phyloP scores from a whole-genome alignment of 306 rosid genomes.

The Casuarina cunninghamiana region DNA sequence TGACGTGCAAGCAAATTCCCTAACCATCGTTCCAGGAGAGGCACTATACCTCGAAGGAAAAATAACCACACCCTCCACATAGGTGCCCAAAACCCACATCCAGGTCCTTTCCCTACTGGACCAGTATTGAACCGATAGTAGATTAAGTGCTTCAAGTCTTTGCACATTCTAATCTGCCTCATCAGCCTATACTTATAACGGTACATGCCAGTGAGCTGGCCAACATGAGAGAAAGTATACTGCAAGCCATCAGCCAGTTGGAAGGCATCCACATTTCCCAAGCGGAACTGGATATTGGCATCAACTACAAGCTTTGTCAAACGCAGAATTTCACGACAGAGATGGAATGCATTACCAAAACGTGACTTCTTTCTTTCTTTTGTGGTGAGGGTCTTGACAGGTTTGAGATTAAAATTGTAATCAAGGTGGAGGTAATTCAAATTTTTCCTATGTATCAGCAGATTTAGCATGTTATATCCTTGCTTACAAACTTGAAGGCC shows the following conservation, averaged over 20 bases:
- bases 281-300: constrained; percentile 96
- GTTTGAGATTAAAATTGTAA: constrained; percentile 94
- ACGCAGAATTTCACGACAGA: constrained; percentile 95
- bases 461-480: constrained; percentile 97
- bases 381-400: constrained; percentile 93
- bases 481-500: constrained; percentile 99
- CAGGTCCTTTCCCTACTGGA: constrained; percentile 99
- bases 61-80: constrained; percentile 99
- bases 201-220: constrained; percentile 99
- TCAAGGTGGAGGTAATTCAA: constrained; percentile 98
- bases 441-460: constrained; percentile 93
- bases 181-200: constrained; percentile 95
- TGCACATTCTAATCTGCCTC: constrained; percentile 99
- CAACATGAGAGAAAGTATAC: constrained; percentile 96
- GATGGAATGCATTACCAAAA: constrained; percentile 98
- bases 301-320: constrained; percentile 97
- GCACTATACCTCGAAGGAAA: constrained; percentile 97
- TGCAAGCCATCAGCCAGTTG: constrained; percentile 98
- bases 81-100: constrained; percentile 99
- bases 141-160: constrained; percentile 92
- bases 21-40: constrained; percentile 93
- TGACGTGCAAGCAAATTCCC: constrained; percentile 98
- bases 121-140: constrained; percentile 99
- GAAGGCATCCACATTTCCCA: constrained; percentile 98
- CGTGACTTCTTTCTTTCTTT: constrained; percentile 97